Conservation (phyloP, 108 stramenopile species). For the Conticribra weissflogii region DNA sequence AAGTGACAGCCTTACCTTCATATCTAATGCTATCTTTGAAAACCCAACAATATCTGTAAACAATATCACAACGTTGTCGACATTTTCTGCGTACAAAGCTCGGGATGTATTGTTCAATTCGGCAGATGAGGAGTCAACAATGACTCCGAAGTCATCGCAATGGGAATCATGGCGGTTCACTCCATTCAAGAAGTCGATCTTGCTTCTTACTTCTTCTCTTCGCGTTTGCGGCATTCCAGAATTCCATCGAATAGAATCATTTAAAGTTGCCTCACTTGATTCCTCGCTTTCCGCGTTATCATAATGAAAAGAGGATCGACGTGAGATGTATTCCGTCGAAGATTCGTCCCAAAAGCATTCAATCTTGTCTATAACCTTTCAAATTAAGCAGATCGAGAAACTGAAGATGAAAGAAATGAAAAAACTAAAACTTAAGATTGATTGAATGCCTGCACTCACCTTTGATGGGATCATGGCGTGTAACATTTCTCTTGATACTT, state of each 20-base stretch:
- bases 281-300: neutral
- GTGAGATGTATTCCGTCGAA: conserved; percentile 17
- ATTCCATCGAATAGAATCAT: neutral
- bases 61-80: conserved; percentile 28
- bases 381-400: conserved; percentile 1
- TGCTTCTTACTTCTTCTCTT: neutral
- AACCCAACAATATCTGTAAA: conserved; percentile 45
- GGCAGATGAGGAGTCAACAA: conserved; percentile 16
- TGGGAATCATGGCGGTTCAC: neutral
- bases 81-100: conserved; percentile 45
- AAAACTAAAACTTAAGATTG: neutral
- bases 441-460: conserved; percentile 10
- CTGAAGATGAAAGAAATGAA: neutral
- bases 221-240: neutral
- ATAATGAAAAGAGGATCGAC: no score
- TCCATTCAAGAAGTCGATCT: conserved; percentile 21
- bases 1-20: no score
- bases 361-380: conserved; percentile 31
- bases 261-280: neutral
- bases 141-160: conserved; percentile 9
- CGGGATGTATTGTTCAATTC: neutral
- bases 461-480: conserved; percentile 42
- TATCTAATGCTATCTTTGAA: no score
- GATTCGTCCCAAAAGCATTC: conserved; percentile 32
- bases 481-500: conserved; percentile 39